Evolutionary conservation across 192 early-diverging fungal genomes (phyloP).

Genomic region (Piromyces sp.): DNA sequence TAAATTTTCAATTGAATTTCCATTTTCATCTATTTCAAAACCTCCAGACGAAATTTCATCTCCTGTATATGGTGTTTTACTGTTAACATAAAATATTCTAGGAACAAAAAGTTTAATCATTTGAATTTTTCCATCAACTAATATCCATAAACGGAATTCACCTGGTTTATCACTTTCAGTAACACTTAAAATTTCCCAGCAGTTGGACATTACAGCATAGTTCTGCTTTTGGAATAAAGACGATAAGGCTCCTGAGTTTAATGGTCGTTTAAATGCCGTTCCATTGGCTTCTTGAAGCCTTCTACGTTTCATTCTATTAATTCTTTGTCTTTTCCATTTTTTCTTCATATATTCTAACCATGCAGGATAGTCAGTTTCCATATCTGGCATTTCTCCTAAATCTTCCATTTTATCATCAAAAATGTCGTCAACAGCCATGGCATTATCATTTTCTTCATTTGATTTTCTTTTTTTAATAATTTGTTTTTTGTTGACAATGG

Average conservation of each 20-base stretch:
- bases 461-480: background rate
- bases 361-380: background rate
- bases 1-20: background rate
- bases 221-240: conserved; percentile 54
- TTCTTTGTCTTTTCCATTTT: conserved; percentile 7
- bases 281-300: background rate
- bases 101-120: conserved; percentile 57
- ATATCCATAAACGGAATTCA: conserved; percentile 73
- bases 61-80: conserved; percentile 32
- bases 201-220: conserved; percentile 32
- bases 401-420: conserved; percentile 1
- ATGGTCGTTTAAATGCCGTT: background rate
- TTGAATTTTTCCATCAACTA: conserved; percentile 51
- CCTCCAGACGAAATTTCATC: conserved; percentile 6
- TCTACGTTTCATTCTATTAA: background rate
- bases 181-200: conserved; percentile 80
- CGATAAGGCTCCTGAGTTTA: background rate
- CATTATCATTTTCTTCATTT: background rate
- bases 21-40: background rate
- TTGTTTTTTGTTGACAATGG: background rate
- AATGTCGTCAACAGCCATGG: background rate
- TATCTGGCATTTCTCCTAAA: conserved; percentile 2
- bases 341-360: conserved; percentile 10
- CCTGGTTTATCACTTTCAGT: conserved; percentile 65
- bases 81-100: conserved; percentile 70